Evolutionary conservation across 2,329 filamentous ascomycete species (phyloP).

Genomic region (Penicillium sp.): DNA sequence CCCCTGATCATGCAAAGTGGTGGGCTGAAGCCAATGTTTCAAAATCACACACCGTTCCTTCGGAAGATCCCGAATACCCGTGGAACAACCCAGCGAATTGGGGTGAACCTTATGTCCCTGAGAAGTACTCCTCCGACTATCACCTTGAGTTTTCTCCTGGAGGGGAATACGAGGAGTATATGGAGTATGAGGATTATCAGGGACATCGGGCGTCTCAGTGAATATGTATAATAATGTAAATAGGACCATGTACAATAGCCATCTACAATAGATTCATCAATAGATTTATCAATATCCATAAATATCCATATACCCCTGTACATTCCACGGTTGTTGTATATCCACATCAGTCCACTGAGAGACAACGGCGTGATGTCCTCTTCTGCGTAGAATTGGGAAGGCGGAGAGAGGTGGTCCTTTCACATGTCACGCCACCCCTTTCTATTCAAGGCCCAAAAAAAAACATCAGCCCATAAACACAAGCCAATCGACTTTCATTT

Average conservation of each 20-base stretch:
- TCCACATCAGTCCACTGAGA: not conserved
- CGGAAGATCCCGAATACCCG: slow-evolving; percentile 15
- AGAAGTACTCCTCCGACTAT: slow-evolving; percentile 3
- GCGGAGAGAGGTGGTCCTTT: slow-evolving; percentile 20
- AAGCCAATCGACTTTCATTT: slow-evolving; percentile 10
- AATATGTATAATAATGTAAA: slow-evolving; percentile 10
- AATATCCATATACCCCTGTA: not conserved
- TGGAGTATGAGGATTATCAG: slow-evolving; percentile 3
- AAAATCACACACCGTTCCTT: not conserved
- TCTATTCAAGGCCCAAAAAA: slow-evolving; percentile 6
- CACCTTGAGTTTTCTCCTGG: slow-evolving; percentile 5
- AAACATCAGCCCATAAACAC: slow-evolving; percentile 25
- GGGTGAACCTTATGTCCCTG: slow-evolving; percentile 11
- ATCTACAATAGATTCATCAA: not conserved
- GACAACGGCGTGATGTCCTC: slow-evolving; percentile 3
- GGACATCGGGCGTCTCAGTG: not conserved
- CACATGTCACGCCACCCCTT: slow-evolving; percentile 38
- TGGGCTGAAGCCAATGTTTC: slow-evolving; percentile 9
- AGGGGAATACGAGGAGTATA: not conserved
- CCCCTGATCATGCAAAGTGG: slow-evolving; percentile 7
- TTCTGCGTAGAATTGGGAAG: slow-evolving; percentile 12
- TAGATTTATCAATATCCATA: not conserved
- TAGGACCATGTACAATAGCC: slow-evolving; percentile 1
- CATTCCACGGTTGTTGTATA: not conserved
- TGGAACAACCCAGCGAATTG: slow-evolving; percentile 5